Base-by-base conservation (phyloP, 129 eudicot genomes). In the Escallonia rubra region DNA sequence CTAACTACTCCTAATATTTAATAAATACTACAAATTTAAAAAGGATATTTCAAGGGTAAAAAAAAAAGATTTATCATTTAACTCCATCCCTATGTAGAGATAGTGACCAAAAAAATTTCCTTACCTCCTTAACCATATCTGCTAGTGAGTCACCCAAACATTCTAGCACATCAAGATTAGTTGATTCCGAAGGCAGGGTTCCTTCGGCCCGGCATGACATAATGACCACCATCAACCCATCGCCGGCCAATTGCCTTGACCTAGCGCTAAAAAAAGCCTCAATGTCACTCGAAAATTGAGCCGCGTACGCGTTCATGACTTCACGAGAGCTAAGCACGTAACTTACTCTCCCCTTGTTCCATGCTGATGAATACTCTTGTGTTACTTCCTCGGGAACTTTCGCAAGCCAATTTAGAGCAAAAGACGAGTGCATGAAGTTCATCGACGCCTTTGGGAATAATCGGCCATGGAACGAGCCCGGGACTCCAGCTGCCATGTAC, bases 401-500 rank as follows among this genome's bases (percentile, higher is more conserved):
- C 0, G 57, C 34, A 3, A 75, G 80, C 80, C 80, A 75, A 10
- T 68, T 69, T 5, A 68, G 55, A 0, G 74, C 16, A n/a, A 11
- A 42, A 3, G 74, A 75, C 4, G 65, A 73, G 41, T 73, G 47
- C 55, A 63, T 71, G 46, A 73, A 63, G 57, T 73, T 63, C 39
- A 73, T 47, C 23, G 65, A 68, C 5, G 65, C 60, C 0, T 7
- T 2, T 2, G 74, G 80, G 47, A 75, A 75, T 11, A 75, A 15
- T 8, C 65, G 41, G 44, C 12, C 52, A 45, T 75, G 51, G 59
- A 75, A 75, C 0, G 80, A 75, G 4, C 80, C 80, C 0, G 80
- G 74, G 10, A 68, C 74, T 4, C 65, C 80, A 8, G 70, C 47
- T 4, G 59, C 80, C 51, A 16, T 59, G 56, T 62, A 75, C 14